A percentile compares a stretch with the other conserved stretches of the same genome.
Evolutionary conservation across 805 yeast species (phyloP).

Genomic region (Wickerhamomyces bovis): DNA sequence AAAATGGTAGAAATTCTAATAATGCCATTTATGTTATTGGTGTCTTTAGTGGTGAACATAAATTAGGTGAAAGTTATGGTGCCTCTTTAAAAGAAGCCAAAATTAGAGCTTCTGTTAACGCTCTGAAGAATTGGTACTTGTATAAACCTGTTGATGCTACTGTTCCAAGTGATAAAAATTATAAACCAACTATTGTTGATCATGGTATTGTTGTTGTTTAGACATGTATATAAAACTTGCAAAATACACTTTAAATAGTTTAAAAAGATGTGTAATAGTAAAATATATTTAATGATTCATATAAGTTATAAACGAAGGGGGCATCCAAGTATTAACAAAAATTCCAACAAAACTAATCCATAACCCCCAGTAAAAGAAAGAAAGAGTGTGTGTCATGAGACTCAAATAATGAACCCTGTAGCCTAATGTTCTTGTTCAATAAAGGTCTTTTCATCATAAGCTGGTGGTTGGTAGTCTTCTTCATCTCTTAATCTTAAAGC

Average conservation of each 20-base stretch:
- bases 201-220: conserved; percentile 40
- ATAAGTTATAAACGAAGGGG: neutral
- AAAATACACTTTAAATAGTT: neutral
- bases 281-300: neutral
- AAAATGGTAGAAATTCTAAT: conserved; percentile 82
- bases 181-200: conserved; percentile 35
- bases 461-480: conserved; percentile 4
- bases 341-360: neutral
- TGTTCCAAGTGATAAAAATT: conserved; percentile 53
- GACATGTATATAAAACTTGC: conserved; percentile 5
- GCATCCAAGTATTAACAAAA: neutral
- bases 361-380: neutral
- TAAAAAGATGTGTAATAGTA: neutral
- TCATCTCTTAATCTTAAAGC: conserved; percentile 1
- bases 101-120: conserved; percentile 85
- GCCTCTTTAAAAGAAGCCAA: conserved; percentile 86
- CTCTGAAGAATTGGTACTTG: conserved; percentile 87
- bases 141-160: conserved; percentile 69
- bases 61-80: conserved; percentile 93
- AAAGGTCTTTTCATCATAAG: conserved; percentile 2
- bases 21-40: conserved; percentile 89
- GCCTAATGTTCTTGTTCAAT: conserved; percentile 3
- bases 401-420: neutral
- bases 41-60: conserved; percentile 74
- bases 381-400: neutral